phyloP scores from a whole-genome alignment of 2,329 filamentous ascomycete species.

The Thelonectria blattea region DNA sequence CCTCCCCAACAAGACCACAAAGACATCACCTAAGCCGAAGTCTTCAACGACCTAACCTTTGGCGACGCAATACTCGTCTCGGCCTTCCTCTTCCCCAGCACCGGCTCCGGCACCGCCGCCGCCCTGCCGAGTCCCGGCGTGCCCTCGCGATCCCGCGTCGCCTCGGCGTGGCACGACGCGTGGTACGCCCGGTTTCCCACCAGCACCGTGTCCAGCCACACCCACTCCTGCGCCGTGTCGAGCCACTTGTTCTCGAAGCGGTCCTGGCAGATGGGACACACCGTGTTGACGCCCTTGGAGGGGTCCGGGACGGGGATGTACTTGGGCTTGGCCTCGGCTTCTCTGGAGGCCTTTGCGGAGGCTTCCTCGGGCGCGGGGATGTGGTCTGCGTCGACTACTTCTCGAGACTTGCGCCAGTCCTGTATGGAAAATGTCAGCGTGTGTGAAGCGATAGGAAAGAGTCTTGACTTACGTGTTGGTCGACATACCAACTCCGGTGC shows the following conservation, averaged over 20 bases:
- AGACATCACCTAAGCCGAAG: slow-evolving; percentile 36
- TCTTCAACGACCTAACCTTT: slow-evolving; percentile 46
- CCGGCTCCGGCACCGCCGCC: slow-evolving; percentile 64
- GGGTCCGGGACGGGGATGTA: slow-evolving; percentile 88
- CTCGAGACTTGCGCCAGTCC: slow-evolving; percentile 90
- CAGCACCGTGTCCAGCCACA: slow-evolving; percentile 88
- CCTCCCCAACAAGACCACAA: too few relatives aligned
- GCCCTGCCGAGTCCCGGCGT: slow-evolving; percentile 46
- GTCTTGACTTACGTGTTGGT: slow-evolving; percentile 71
- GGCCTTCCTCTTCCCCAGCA: slow-evolving; percentile 77
- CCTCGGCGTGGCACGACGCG: slow-evolving; percentile 86
- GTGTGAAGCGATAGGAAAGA: not conserved
- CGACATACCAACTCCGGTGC: slow-evolving; percentile 93
- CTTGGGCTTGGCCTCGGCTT: slow-evolving; percentile 57
- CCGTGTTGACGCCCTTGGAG: slow-evolving; percentile 72
- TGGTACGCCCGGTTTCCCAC: slow-evolving; percentile 85
- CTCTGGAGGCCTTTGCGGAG: slow-evolving; percentile 44
- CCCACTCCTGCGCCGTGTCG: slow-evolving; percentile 93
- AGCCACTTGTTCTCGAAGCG: slow-evolving; percentile 92
- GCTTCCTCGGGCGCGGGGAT: slow-evolving; percentile 43
- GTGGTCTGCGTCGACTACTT: slow-evolving; percentile 73
- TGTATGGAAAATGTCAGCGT: slow-evolving; percentile 45
- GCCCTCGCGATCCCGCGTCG: slow-evolving; percentile 67
- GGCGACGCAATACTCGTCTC: slow-evolving; percentile 59
- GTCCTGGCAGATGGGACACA: slow-evolving; percentile 95